Conservation (phyloP, 129 eudicot genomes). For the Lonicera japonica region DNA sequence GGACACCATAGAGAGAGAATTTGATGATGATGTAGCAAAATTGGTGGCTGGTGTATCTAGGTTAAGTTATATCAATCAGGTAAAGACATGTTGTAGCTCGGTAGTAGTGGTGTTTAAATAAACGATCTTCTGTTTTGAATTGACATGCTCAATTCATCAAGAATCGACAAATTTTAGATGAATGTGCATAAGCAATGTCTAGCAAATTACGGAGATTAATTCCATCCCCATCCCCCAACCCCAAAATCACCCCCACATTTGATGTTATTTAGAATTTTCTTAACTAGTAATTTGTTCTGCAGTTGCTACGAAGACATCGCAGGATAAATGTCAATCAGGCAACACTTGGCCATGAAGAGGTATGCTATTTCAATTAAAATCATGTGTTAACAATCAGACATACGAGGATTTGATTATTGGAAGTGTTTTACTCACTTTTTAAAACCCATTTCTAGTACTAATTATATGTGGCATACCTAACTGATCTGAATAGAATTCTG, state of each 20-base stretch:
- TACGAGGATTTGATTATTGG: neutral
- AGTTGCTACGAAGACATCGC: slow-evolving; percentile 90
- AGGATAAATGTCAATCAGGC: slow-evolving; percentile 63
- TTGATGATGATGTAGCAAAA: slow-evolving; percentile 79
- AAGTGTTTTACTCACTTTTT: no score
- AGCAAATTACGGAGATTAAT: no score
- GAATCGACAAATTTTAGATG: no score
- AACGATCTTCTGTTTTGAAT: neutral
- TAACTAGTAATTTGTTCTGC: slow-evolving; percentile 13
- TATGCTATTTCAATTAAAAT: slow-evolving; percentile 11
- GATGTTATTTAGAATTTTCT: neutral
- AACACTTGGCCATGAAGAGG: slow-evolving; percentile 82
- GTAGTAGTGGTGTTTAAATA: neutral
- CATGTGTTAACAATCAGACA: slow-evolving; percentile 15
- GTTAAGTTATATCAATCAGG: slow-evolving; percentile 94
- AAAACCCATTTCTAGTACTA: no score
- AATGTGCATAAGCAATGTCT: no score
- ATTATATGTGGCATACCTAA: no score
- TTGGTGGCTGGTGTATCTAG: slow-evolving; percentile 90
- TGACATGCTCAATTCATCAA: neutral
- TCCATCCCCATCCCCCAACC: neutral
- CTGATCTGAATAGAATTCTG: neutral
- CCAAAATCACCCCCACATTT: neutral
- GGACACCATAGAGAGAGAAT: slow-evolving; percentile 54
- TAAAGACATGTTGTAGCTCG: slow-evolving; percentile 15